These are phyloP conservation scores for Urtica urens DNA, from an alignment of 306 rosid genomes.

Conservation along the genomic window DNA sequence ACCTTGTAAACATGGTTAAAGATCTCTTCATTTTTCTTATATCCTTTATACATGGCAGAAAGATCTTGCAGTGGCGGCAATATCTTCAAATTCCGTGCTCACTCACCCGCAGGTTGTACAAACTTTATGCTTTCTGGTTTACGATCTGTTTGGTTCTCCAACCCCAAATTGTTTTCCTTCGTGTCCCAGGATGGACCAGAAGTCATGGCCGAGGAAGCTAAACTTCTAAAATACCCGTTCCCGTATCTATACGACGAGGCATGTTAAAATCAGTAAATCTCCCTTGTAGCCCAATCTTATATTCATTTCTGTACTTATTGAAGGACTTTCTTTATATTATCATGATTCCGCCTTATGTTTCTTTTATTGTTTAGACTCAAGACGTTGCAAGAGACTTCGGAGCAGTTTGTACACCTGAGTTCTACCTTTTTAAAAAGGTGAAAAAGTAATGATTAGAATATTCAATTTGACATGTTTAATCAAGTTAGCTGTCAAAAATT, in stretches of 20 bases:
- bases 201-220: conserved; percentile 86
- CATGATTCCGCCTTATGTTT: conserved; percentile 5
- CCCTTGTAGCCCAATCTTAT: background rate
- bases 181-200: conserved; percentile 94
- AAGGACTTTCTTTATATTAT: background rate
- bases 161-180: conserved; percentile 32
- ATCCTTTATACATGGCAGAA: too few species aligned
- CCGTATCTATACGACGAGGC: conserved; percentile 92
- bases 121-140: conserved; percentile 20
- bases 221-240: conserved; percentile 60
- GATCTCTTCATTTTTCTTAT: too few species aligned
- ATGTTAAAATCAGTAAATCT: background rate
- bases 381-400: conserved; percentile 74
- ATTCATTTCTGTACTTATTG: background rate
- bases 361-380: conserved; percentile 59
- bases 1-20: too few species aligned
- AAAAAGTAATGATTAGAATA: background rate
- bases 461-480: background rate
- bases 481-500: conserved; percentile 8
- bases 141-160: conserved; percentile 29
- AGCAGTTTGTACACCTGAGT: conserved; percentile 92
- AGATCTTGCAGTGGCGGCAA: conserved; percentile 72
- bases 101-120: conserved; percentile 83
- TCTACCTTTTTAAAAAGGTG: conserved; percentile 81
- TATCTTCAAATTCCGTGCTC: conserved; percentile 74